These are phyloP conservation scores for Penicillium waksmanii DNA, from an alignment of 495 filamentous ascomycete species.

Conservation along the genomic window DNA sequence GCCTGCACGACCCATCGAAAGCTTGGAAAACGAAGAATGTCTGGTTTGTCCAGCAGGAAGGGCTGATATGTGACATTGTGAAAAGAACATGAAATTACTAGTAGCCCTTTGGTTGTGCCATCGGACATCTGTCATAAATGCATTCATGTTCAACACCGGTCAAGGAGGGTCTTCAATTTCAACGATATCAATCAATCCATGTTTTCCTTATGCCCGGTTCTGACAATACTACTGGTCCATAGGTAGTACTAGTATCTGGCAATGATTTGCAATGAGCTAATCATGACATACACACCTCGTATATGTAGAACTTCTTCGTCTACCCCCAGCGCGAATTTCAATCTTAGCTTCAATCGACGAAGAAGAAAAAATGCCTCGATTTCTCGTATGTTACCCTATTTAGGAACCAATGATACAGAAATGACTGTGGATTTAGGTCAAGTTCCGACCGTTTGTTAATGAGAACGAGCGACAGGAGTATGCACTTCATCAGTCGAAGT, in stretches of 20 bases:
- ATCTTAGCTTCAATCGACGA: too few relatives aligned
- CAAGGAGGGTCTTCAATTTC: too few relatives aligned
- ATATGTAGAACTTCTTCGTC: too few relatives aligned
- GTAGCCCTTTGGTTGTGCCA: too few relatives aligned
- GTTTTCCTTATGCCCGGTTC: too few relatives aligned
- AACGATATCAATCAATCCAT: too few relatives aligned
- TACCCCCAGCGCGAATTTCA: too few relatives aligned
- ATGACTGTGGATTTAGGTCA: background rate
- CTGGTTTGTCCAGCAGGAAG: conserved; percentile 43
- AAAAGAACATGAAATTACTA: background rate
- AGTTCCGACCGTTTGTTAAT: background rate
- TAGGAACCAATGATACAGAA: background rate
- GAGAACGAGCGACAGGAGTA: background rate
- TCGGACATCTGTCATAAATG: too few relatives aligned
- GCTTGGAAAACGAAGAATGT: conserved; percentile 33
- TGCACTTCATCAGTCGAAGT: background rate
- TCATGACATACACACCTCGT: background rate
- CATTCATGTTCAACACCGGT: too few relatives aligned
- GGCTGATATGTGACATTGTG: conserved; percentile 26
- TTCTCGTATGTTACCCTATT: background rate
- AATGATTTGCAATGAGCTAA: background rate
- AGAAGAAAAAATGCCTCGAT: background rate
- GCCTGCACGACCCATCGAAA: conserved; percentile 21
- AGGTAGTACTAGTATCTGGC: too few relatives aligned
- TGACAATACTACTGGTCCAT: too few relatives aligned